Evolutionary conservation across 495 filamentous ascomycete species (phyloP), one percentile per base, ranked within the genome.

Genomic region (Aspergillus avenaceus): DNA sequence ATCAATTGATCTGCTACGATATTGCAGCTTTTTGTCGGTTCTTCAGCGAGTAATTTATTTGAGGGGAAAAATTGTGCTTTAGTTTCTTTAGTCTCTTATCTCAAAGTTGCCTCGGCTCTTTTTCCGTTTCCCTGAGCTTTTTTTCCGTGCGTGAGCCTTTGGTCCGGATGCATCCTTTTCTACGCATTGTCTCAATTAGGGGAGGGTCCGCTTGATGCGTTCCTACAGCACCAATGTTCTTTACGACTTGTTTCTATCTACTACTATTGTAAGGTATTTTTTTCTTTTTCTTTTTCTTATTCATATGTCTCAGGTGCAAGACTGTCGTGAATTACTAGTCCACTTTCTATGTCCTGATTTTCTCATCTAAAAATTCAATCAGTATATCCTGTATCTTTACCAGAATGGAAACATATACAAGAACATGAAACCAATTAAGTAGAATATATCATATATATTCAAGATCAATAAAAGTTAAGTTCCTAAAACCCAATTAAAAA

Each of bases 11-110:
- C 23, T 47, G 49, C 48, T 29, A 41, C 38, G 52, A 55, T 54
- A 50, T 56, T 51, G 56, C 45, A 47, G 47, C 54, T 65, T 61
- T 60, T 64, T 66, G 54, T 61, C 58, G 55, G 63, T 70, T 69
- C 53, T 73, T 66, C 16, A 73, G 70, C 68, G 70, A 66, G 56
- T 62, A 52, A 43, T 66, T 60, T 56, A 24, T 60, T 63, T 61
- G 49, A 53, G 62, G 62, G 67, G 59, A 48, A 64, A 69, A 63
- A 56, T 62, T 54, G 50, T 59, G 53, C 55, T 58, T 55, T 42
- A 28, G 34, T 49, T 58, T 53, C 26, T 22, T 50, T 6, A 18
- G 31, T 34, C 31, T 5, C n/a, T 48, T 29, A 8, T 41, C 31
- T 27, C 13, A 22, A n/a, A 28, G 42, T 50, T 54, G 26, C 31